Evolutionary conservation across 192 early-diverging fungal genomes (phyloP).

Genomic region (Thamnidium elegans): DNA sequence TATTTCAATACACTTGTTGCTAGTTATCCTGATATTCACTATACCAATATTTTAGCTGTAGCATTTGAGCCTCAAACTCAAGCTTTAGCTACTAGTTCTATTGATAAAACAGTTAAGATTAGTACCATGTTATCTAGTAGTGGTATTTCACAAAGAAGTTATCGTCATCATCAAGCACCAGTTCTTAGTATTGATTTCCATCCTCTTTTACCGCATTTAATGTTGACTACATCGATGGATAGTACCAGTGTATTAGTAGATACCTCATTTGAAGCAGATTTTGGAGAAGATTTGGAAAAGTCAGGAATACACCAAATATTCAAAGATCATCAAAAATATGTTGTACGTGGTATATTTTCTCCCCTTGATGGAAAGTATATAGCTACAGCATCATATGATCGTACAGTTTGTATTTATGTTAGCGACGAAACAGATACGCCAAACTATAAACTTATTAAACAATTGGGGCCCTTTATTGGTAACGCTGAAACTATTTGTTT

Average conservation of each 20-base stretch:
- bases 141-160: slow-evolving; percentile 33
- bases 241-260: slow-evolving; percentile 42
- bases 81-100: slow-evolving; percentile 50
- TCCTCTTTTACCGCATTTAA: slow-evolving; percentile 45
- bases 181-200: slow-evolving; percentile 64
- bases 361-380: slow-evolving; percentile 51
- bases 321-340: slow-evolving; percentile 71
- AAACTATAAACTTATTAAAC: slow-evolving; percentile 17
- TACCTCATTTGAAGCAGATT: slow-evolving; percentile 11
- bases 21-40: slow-evolving; percentile 47
- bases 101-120: slow-evolving; percentile 61
- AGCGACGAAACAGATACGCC: slow-evolving; percentile 20
- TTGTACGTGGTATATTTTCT: slow-evolving; percentile 60
- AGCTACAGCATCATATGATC: slow-evolving; percentile 70
- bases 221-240: slow-evolving; percentile 58
- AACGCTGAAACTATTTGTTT: slow-evolving; percentile 70
- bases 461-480: slow-evolving; percentile 41
- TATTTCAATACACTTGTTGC: slow-evolving; percentile 37
- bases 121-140: slow-evolving; percentile 39
- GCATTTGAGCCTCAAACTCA: slow-evolving; percentile 32
- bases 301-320: slow-evolving; percentile 50
- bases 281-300: slow-evolving; percentile 3
- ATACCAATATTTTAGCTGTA: slow-evolving; percentile 56
- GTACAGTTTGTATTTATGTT: slow-evolving; percentile 59
- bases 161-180: slow-evolving; percentile 55